Evolutionary conservation across 805 yeast genomes (phyloP).

Genomic region (Zygoascus flipseniorum): DNA sequence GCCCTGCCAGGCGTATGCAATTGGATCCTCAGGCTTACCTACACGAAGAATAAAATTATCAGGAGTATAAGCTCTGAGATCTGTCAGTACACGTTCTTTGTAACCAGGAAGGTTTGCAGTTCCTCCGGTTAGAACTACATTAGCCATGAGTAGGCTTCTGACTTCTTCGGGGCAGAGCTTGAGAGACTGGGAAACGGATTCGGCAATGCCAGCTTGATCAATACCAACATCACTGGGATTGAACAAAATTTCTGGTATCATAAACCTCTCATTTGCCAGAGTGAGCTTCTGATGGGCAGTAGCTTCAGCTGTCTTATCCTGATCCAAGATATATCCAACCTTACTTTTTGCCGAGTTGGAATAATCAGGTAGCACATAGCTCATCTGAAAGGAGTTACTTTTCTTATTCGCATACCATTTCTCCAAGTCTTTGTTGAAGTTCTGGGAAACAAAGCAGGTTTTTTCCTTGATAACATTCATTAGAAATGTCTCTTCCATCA

Average conservation of each 20-base stretch:
- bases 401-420: slow-evolving; percentile 20
- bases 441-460: slow-evolving; percentile 57
- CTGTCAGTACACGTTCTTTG: slow-evolving; percentile 41
- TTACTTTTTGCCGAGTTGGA: slow-evolving; percentile 49
- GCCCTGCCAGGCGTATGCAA: slow-evolving; percentile 50
- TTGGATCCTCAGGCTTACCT: slow-evolving; percentile 28
- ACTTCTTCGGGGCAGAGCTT: slow-evolving; percentile 62
- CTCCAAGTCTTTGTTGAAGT: slow-evolving; percentile 44
- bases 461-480: slow-evolving; percentile 81
- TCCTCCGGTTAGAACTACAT: slow-evolving; percentile 79
- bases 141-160: slow-evolving; percentile 64
- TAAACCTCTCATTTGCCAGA: slow-evolving; percentile 77
- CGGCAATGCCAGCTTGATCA: slow-evolving; percentile 70
- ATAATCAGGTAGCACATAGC: slow-evolving; percentile 82
- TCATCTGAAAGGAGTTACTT: slow-evolving; percentile 37
- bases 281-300: slow-evolving; percentile 48
- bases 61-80: slow-evolving; percentile 29
- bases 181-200: slow-evolving; percentile 59
- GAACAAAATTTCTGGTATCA: slow-evolving; percentile 78
- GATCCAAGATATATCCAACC: slow-evolving; percentile 49
- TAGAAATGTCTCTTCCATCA: slow-evolving; percentile 80
- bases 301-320: slow-evolving; percentile 20
- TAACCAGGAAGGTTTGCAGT: slow-evolving; percentile 64
- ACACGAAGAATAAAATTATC: slow-evolving; percentile 24
- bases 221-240: slow-evolving; percentile 78